Conservation (phyloP, 2,329 filamentous ascomycete species). For the Penicillium crustosum region DNA sequence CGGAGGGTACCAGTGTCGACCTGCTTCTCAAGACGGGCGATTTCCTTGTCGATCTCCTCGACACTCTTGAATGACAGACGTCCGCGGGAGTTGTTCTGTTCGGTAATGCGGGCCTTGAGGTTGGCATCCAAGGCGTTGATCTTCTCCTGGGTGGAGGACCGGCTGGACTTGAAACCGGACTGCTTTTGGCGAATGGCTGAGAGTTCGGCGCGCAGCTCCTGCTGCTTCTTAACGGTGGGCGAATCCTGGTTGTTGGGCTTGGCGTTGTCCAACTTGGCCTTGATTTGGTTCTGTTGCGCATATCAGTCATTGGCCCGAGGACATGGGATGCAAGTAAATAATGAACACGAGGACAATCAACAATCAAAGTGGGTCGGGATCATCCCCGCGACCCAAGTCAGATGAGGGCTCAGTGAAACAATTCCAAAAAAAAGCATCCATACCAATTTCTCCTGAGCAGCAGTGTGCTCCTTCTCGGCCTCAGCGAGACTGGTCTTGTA, state of each 20-base stretch:
- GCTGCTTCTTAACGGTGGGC: constrained; percentile 76
- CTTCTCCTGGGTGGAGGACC: constrained; percentile 77
- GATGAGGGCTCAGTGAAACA: constrained; percentile 1
- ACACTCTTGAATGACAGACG: constrained; percentile 81
- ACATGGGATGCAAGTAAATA: constrained; percentile 2
- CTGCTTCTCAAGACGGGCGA: constrained; percentile 75
- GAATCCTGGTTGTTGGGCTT: constrained; percentile 79
- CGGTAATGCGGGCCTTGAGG: constrained; percentile 77
- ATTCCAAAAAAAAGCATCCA: constrained; percentile 24
- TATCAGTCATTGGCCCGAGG: constrained; percentile 18
- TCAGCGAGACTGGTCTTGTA: constrained; percentile 77
- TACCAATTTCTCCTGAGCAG: constrained; percentile 70
- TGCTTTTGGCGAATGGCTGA: constrained; percentile 85
- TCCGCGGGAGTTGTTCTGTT: constrained; percentile 82
- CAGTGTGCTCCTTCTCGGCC: constrained; percentile 83
- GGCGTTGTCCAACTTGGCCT: constrained; percentile 82
- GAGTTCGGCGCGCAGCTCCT: constrained; percentile 79
- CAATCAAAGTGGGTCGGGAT: constrained; percentile 5
- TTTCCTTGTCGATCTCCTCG: constrained; percentile 84
- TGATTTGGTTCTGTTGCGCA: constrained; percentile 75
- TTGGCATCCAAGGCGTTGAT: constrained; percentile 90
- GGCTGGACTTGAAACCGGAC: constrained; percentile 79
- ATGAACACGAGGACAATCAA: constrained; percentile 4
- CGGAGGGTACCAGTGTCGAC: constrained; percentile 90
- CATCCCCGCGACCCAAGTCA: background rate